A percentile compares a stretch with the other conserved stretches of the same genome.
phyloP scores from a whole-genome alignment of 495 filamentous ascomycete genomes.

The Lasiosphaeria miniovina region DNA sequence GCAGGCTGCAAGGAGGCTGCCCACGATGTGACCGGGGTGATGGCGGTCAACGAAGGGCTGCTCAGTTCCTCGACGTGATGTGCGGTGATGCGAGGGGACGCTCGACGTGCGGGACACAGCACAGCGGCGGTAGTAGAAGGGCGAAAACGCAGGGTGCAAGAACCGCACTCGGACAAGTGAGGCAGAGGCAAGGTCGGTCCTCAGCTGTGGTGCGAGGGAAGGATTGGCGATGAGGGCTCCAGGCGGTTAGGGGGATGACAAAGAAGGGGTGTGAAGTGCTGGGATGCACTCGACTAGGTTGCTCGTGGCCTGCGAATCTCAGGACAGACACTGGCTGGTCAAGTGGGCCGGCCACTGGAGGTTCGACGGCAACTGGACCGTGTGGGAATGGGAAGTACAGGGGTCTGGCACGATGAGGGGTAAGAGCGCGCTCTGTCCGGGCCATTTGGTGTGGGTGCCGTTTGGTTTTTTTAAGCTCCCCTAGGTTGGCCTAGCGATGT shows the following conservation, averaged over 20 bases:
- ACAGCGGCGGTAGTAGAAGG: not conserved
- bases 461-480: not conserved
- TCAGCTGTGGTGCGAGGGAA: constrained; percentile 3
- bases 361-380: not conserved
- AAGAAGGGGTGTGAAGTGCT: constrained; percentile 1
- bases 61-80: not conserved
- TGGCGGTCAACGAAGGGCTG: constrained; percentile 1
- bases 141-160: not conserved
- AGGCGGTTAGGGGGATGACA: not conserved
- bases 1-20: not conserved
- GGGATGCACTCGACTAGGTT: not conserved
- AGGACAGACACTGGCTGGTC: not conserved
- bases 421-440: constrained; percentile 11
- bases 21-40: not conserved
- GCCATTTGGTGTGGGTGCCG: constrained; percentile 3
- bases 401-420: constrained; percentile 9
- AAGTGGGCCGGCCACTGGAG: constrained; percentile 3
- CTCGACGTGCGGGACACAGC: not conserved
- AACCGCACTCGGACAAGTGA: constrained; percentile 8
- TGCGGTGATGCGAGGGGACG: not conserved
- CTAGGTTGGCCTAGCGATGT: constrained; percentile 3
- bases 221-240: not conserved
- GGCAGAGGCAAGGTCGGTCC: constrained; percentile 1
- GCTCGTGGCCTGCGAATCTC: constrained; percentile 16
- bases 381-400: constrained; percentile 10